A percentile compares a stretch with the other conserved stretches of the same genome.
phyloP scores from a whole-genome alignment of 2,329 filamentous ascomycete genomes.

The Diplocarpon rosae region DNA sequence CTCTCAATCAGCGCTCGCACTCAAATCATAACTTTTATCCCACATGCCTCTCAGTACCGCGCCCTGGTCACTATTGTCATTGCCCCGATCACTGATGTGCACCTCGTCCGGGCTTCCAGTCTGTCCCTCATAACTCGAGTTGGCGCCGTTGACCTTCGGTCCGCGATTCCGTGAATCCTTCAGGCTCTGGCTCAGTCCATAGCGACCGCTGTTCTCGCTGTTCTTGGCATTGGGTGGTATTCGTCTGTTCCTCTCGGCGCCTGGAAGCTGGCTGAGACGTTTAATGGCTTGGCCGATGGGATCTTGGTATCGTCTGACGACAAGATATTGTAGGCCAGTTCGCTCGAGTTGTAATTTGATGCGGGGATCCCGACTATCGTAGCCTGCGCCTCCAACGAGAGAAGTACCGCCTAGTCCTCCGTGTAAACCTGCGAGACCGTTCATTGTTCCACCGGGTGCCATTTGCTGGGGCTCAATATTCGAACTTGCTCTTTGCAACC shows the following conservation, averaged over 20 bases:
- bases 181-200: slow-evolving; percentile 33
- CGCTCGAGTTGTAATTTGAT: slow-evolving; percentile 55
- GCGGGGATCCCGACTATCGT: slow-evolving; percentile 50
- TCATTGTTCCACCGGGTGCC: slow-evolving; percentile 29
- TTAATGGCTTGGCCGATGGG: slow-evolving; percentile 53
- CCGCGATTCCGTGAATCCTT: slow-evolving; percentile 21
- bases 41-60: slow-evolving; percentile 46
- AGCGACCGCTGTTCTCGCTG: slow-evolving; percentile 23
- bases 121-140: slow-evolving; percentile 16
- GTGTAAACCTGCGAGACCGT: slow-evolving; percentile 20
- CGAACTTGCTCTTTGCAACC: slow-evolving; percentile 62
- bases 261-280: slow-evolving; percentile 41
- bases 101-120: slow-evolving; percentile 11
- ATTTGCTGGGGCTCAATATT: slow-evolving; percentile 53
- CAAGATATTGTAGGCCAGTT: slow-evolving; percentile 63
- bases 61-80: slow-evolving; percentile 37
- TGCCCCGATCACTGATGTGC: slow-evolving; percentile 28
- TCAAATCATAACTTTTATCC: slow-evolving; percentile 49
- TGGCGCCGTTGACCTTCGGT: slow-evolving; percentile 2
- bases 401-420: slow-evolving; percentile 12
- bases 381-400: slow-evolving; percentile 39
- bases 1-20: slow-evolving; percentile 34
- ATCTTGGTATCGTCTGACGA: slow-evolving; percentile 61
- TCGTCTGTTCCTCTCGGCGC: slow-evolving; percentile 37
- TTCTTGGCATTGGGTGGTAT: slow-evolving; percentile 33